phyloP scores from a whole-genome alignment of 2,329 filamentous ascomycete species.

The Blumeriella jaapii region DNA sequence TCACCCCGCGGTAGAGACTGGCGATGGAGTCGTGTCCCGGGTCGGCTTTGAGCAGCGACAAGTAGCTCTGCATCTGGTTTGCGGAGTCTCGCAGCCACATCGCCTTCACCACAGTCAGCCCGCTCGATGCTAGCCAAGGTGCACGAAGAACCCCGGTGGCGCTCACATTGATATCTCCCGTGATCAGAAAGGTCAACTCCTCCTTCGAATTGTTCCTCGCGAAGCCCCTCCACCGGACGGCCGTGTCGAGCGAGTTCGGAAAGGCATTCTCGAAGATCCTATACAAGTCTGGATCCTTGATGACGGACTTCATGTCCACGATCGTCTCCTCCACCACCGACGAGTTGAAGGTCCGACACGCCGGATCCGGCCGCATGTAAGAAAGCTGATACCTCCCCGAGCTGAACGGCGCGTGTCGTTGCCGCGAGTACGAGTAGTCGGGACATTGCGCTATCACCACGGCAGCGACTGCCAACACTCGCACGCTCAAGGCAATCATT shows the following conservation, averaged over 20 bases:
- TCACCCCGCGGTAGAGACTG: slow-evolving; percentile 56
- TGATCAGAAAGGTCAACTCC: slow-evolving; percentile 51
- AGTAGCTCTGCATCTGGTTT: slow-evolving; percentile 62
- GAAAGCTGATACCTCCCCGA: slow-evolving; percentile 65
- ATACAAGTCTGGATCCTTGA: slow-evolving; percentile 66
- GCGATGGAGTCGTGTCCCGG: slow-evolving; percentile 47
- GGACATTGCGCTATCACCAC: slow-evolving; percentile 37
- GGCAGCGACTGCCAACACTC: neutral
- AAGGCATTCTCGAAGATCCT: slow-evolving; percentile 62
- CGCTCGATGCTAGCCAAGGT: no score
- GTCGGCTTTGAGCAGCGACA: slow-evolving; percentile 45
- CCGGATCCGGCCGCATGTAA: slow-evolving; percentile 63
- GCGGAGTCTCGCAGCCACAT: slow-evolving; percentile 84
- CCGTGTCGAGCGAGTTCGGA: slow-evolving; percentile 66
- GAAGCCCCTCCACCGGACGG: slow-evolving; percentile 55
- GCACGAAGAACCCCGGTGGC: no score
- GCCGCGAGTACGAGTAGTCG: slow-evolving; percentile 52
- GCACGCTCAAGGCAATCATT: neutral
- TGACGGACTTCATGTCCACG: slow-evolving; percentile 50
- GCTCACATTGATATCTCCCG: slow-evolving; percentile 35
- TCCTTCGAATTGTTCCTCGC: slow-evolving; percentile 45
- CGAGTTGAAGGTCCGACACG: slow-evolving; percentile 74
- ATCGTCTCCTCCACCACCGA: slow-evolving; percentile 68
- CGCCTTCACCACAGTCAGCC: slow-evolving; percentile 65
- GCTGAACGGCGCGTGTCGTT: slow-evolving; percentile 59